phyloP scores from a whole-genome alignment of 2,329 filamentous ascomycete genomes.

The Aureobasidium pullulans region DNA sequence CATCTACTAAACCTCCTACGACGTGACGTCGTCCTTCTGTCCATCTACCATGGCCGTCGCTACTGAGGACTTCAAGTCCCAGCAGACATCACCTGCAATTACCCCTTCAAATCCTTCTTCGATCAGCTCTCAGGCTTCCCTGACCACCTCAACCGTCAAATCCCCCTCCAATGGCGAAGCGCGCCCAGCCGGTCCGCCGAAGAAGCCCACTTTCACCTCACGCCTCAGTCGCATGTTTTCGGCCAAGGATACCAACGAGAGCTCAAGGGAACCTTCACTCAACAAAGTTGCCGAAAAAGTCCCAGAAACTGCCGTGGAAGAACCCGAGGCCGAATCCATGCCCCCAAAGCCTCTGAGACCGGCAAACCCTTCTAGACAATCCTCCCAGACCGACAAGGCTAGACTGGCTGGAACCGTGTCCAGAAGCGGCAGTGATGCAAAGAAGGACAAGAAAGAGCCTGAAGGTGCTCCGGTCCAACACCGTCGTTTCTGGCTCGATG shows the following conservation, averaged over 20 bases:
- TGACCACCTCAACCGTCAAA: slow-evolving; percentile 11
- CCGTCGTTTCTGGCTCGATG: slow-evolving; percentile 49
- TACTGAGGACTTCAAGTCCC: slow-evolving; percentile 2
- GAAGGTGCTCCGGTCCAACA: slow-evolving; percentile 19
- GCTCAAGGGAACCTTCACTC: slow-evolving; percentile 12
- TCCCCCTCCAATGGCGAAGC: slow-evolving; percentile 15
- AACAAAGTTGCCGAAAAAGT: slow-evolving; percentile 23
- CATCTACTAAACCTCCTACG: background rate
- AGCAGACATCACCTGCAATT: slow-evolving; percentile 2
- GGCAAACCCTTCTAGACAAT: slow-evolving; percentile 22
- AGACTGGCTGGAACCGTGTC: slow-evolving; percentile 14
- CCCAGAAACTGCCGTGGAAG: slow-evolving; percentile 22
- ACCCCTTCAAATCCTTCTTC: slow-evolving; percentile 14
- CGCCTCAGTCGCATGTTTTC: slow-evolving; percentile 38
- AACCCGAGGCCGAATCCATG: slow-evolving; percentile 17
- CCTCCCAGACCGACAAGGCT: slow-evolving; percentile 24
- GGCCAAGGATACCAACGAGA: slow-evolving; percentile 23
- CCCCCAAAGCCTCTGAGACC: slow-evolving; percentile 17
- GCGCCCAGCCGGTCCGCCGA: slow-evolving; percentile 22
- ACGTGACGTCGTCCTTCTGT: background rate
- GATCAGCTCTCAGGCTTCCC: slow-evolving; percentile 21
- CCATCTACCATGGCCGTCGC: slow-evolving; percentile 8
- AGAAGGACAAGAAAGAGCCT: slow-evolving; percentile 19
- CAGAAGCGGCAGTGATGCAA: slow-evolving; percentile 26
- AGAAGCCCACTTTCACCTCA: slow-evolving; percentile 32